A percentile compares a stretch with the other conserved stretches of the same genome.
Conservation (phyloP, 331 rosid genomes). For the Malus hybrid region DNA sequence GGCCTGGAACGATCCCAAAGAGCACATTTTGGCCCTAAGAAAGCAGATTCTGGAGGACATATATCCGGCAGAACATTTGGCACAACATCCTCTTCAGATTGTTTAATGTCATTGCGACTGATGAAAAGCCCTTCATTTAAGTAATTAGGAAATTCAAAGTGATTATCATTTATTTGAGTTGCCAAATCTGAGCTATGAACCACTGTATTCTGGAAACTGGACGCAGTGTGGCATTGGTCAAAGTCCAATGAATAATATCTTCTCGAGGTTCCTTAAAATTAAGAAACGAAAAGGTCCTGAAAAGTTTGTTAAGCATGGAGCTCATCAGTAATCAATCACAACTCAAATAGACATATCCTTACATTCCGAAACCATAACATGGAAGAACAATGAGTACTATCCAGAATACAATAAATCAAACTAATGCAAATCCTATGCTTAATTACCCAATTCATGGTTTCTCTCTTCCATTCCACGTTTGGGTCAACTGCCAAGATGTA, state of each 20-base stretch:
- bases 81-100: slow-evolving; percentile 44
- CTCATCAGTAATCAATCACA: background rate
- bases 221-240: slow-evolving; percentile 55
- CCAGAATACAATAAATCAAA: background rate
- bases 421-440: background rate
- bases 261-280: slow-evolving; percentile 48
- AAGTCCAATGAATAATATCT: slow-evolving; percentile 53
- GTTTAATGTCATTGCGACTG: slow-evolving; percentile 17
- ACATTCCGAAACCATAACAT: background rate
- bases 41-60: slow-evolving; percentile 89
- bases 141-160: slow-evolving; percentile 53
- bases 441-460: background rate
- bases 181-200: slow-evolving; percentile 47
- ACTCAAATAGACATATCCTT: background rate
- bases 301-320: slow-evolving; percentile 17
- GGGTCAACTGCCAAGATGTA: background rate
- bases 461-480: background rate
- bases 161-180: slow-evolving; percentile 49
- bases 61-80: slow-evolving; percentile 65
- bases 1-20: slow-evolving; percentile 99
- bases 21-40: slow-evolving; percentile 91
- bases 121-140: slow-evolving; percentile 33
- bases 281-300: slow-evolving; percentile 38
- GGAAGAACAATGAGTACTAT: background rate
- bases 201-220: slow-evolving; percentile 38